Conservation (phyloP, 2,329 filamentous ascomycete species). For the Orbilia ellipsospora region DNA sequence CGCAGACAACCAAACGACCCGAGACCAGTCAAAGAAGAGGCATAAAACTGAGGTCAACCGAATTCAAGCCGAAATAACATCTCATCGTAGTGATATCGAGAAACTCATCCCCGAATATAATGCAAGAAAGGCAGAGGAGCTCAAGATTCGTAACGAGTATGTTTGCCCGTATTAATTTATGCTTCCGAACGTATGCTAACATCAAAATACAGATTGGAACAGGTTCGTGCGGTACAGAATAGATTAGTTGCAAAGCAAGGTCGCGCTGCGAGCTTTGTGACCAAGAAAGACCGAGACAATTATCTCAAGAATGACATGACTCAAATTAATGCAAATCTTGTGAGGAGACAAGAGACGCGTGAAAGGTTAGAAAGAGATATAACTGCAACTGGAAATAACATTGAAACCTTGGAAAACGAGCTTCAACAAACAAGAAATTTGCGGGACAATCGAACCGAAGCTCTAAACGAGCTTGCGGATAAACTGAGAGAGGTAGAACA, state of each 20-base stretch:
- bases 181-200: slow-evolving; percentile 11
- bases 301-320: slow-evolving; percentile 84
- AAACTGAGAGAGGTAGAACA: slow-evolving; percentile 82
- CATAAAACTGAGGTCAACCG: slow-evolving; percentile 78
- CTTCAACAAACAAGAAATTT: slow-evolving; percentile 76
- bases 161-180: background rate
- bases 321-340: slow-evolving; percentile 79
- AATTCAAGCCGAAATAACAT: slow-evolving; percentile 77
- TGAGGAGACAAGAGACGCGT: slow-evolving; percentile 83
- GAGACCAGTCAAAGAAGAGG: slow-evolving; percentile 76
- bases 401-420: slow-evolving; percentile 77
- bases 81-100: slow-evolving; percentile 80
- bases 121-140: slow-evolving; percentile 77
- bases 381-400: slow-evolving; percentile 74
- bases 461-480: slow-evolving; percentile 77
- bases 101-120: slow-evolving; percentile 81
- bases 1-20: slow-evolving; percentile 81
- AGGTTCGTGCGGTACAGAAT: slow-evolving; percentile 78
- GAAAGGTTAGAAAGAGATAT: slow-evolving; percentile 88
- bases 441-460: slow-evolving; percentile 81
- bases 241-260: slow-evolving; percentile 93
- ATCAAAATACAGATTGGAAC: slow-evolving; percentile 69
- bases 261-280: slow-evolving; percentile 85
- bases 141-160: slow-evolving; percentile 72
- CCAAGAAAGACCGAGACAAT: slow-evolving; percentile 85